These are phyloP conservation scores for Mrakia gelida DNA, from an alignment of 768 basidiomycete genomes.

Conservation along the genomic window DNA sequence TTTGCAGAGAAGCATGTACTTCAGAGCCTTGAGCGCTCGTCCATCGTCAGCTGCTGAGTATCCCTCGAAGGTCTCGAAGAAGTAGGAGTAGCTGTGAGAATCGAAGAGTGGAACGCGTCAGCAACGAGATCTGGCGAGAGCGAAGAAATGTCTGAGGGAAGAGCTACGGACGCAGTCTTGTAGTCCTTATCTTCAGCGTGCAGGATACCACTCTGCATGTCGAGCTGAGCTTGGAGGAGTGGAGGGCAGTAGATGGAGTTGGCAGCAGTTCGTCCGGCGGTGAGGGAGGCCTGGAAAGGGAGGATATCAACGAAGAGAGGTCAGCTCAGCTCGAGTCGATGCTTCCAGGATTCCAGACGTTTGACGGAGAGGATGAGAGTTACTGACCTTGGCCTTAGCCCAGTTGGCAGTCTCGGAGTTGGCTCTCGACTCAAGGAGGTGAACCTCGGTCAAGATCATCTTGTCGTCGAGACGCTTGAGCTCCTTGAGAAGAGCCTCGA, in stretches of 20 bases:
- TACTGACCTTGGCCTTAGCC: constrained; percentile 74
- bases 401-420: constrained; percentile 85
- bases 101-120: not conserved
- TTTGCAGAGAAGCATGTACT: constrained; percentile 98
- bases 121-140: not conserved
- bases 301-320: not conserved
- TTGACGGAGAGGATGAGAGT: not conserved
- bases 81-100: constrained; percentile 68
- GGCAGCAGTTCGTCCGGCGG: constrained; percentile 85
- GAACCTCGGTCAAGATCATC: constrained; percentile 94
- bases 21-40: constrained; percentile 74
- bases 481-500: constrained; percentile 83
- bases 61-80: constrained; percentile 94
- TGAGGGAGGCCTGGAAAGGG: constrained; percentile 66
- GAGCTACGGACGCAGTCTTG: constrained; percentile 60
- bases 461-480: constrained; percentile 93
- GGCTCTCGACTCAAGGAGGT: constrained; percentile 85
- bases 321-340: not conserved
- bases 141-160: not conserved
- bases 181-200: constrained; percentile 98
- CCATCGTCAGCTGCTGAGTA: constrained; percentile 72
- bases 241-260: constrained; percentile 92
- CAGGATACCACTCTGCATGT: constrained; percentile 71
- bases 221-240: constrained; percentile 57
- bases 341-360: not conserved